Evolutionary conservation across 805 yeast species (phyloP), one percentile per base, ranked within the genome.

Genomic region (Metschnikowia amazonensis): DNA sequence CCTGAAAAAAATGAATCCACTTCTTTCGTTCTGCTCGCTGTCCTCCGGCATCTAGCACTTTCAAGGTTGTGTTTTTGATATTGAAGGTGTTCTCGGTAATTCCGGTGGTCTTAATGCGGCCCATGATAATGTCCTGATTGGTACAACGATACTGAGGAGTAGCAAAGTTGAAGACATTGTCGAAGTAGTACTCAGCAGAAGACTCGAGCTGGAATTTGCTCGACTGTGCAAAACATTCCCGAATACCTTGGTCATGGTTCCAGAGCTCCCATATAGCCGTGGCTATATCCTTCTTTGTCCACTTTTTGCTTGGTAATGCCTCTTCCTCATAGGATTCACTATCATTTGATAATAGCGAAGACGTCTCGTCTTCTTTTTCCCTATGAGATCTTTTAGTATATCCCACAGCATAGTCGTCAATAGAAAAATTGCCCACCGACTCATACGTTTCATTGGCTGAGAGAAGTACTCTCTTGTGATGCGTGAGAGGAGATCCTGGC

Each of bases 1-100:
- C 88, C 59, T 90, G 94, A 65, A 90, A 90, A 60, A 95, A 88
- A 60, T 89, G 96, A 51, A 90, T 86, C 97, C 97, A 90, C 63
- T 90, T 90, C 56, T 84, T 81, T 49, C 97, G 75, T 63, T 90
- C 97, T 17, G 88, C 80, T 49, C 97, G 70, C 67, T 90, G 97
- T 1, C 99, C 99, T 43, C 99, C 99, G 3, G 97, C 98, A 72
- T 94, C 99, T 24, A 89, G 69, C 34, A 94, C 87, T 58, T 81
- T 82, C 62, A 90, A 83, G 52, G 74, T 79, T 38, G 81, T 76
- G 2, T 80, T 74, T 41, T 72, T 71, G 49, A 92, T 80, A 45
- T 74, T 73, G 67, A 94, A 90, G 44, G 74, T 77, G 5, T 94
- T 85, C 63, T 92, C 96, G 1, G 95, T 86, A 43, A 94, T 89